Base-by-base conservation (phyloP, 2,329 filamentous ascomycete genomes). In the Teratosphaeria pseudoeucalypti region DNA sequence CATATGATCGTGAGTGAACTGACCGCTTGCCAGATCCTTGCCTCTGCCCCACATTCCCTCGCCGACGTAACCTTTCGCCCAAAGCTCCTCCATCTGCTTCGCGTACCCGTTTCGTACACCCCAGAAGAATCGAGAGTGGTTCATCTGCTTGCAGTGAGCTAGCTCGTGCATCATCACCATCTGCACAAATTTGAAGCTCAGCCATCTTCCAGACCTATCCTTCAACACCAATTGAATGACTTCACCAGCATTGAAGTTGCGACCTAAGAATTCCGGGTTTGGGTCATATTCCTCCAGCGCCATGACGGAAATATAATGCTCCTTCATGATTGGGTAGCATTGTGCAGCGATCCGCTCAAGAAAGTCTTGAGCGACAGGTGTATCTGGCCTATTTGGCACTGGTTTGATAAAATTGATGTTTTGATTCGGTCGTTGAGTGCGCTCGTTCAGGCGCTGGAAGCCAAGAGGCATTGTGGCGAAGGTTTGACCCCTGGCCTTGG, bases 121-220 rank as follows among this genome's bases (percentile, higher is more conserved):
- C 90, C 90, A 95, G 68, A 95, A 95, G 2, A 83, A 84, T 58
- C 83, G 81, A 1, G 85, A 87, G 71, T 95, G 90, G 72, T 95
- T 95, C 91, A 95, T 95, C 71, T 95, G 87, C 72, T 89, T 88
- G 79, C 88, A 92, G 72, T 95, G 90, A 2, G 90, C 90, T 34
- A 95, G 78, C 69, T 94, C 89, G 71, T 95, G 90, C 84, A 95
- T 92, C 90, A 95, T 95, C 65, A 95, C 89, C 88, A 94, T 92
- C 74, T 94, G 89, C 16, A 95, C 88, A 69, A 91, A 90, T 62
- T 84, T 79, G 69, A 94, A 91, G 0, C 89, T 88, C 26, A 95
- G 77, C 90, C 90, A 95, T 60, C 72, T 66, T 7, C 78, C 79
- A 77, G 81, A 61, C 29, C 83, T 81, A 0, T 88, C 84, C 66